These are phyloP conservation scores for Ulvella scutata DNA, from an alignment of 139 green algal genomes.

Conservation along the genomic window DNA sequence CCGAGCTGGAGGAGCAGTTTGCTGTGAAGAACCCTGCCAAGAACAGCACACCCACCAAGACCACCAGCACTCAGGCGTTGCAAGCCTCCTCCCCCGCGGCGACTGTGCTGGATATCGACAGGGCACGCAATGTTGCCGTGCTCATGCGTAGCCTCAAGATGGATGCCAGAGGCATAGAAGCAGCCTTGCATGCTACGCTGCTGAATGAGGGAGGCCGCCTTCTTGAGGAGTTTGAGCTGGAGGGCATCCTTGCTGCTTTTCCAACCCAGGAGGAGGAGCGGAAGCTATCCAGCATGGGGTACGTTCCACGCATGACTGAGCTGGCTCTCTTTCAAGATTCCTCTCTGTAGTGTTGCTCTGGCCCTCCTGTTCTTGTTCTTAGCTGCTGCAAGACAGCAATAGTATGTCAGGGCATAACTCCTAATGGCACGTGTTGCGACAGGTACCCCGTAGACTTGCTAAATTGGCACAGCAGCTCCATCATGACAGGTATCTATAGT, in stretches of 20 bases:
- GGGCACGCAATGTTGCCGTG: neutral
- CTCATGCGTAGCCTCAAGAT: neutral
- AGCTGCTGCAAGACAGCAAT: too few relatives aligned
- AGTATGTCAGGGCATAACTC: too few relatives aligned
- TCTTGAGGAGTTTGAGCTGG: neutral
- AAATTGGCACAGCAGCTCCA: too few relatives aligned
- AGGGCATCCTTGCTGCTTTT: neutral
- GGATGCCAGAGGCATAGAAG: neutral
- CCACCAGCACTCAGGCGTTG: neutral
- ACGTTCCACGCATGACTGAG: too few relatives aligned
- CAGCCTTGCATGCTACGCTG: neutral
- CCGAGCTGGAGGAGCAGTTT: conserved; percentile 3
- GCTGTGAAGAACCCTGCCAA: neutral
- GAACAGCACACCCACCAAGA: neutral
- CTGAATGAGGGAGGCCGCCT: neutral
- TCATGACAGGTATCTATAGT: too few relatives aligned
- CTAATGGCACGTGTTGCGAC: too few relatives aligned
- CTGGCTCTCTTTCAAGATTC: too few relatives aligned
- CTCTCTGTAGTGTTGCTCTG: too few relatives aligned
- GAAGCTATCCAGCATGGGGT: neutral
- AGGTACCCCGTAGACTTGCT: too few relatives aligned
- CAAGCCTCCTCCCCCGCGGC: neutral
- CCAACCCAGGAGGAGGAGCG: neutral
- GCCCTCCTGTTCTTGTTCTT: too few relatives aligned
- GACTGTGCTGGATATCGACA: neutral